phyloP scores from a whole-genome alignment of 495 filamentous ascomycete species.

The Neurospora sp. region DNA sequence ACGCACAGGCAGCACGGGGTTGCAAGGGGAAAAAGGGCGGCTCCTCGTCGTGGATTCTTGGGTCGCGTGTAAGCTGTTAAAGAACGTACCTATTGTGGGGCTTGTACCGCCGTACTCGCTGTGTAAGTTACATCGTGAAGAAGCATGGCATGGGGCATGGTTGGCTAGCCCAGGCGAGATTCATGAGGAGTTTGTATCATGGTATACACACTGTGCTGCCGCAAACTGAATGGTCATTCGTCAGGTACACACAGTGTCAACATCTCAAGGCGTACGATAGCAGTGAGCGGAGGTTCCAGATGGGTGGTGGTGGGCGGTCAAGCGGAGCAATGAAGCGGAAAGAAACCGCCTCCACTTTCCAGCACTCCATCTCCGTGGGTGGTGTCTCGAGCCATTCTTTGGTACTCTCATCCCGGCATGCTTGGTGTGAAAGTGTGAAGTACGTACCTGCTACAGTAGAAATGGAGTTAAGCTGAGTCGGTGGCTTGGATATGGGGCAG shows the following conservation, averaged over 20 bases:
- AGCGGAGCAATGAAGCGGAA: constrained; percentile 22
- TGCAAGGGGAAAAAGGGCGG: constrained; percentile 8
- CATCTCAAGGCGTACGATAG: neutral
- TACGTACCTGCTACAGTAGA: neutral
- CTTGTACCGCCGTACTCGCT: neutral
- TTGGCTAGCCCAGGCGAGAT: neutral
- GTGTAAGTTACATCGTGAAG: neutral
- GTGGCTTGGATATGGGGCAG: neutral
- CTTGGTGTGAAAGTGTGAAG: neutral
- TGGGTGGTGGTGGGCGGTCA: constrained; percentile 16
- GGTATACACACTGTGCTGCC: neutral
- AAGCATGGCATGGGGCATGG: neutral
- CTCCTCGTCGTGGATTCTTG: neutral
- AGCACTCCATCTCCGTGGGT: neutral
- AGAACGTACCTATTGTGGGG: neutral
- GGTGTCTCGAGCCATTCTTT: constrained; percentile 2
- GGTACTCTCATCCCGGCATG: neutral
- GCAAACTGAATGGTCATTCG: neutral
- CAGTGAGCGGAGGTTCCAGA: constrained; percentile 1
- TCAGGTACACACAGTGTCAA: neutral
- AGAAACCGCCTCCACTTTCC: constrained; percentile 1
- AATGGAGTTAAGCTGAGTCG: neutral
- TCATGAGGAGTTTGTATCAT: neutral
- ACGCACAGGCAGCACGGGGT: constrained; percentile 1
- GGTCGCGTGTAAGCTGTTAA: neutral